Evolutionary conservation across 2,329 filamentous ascomycete genomes (phyloP).

Genomic region (Fonsecaea nubica): DNA sequence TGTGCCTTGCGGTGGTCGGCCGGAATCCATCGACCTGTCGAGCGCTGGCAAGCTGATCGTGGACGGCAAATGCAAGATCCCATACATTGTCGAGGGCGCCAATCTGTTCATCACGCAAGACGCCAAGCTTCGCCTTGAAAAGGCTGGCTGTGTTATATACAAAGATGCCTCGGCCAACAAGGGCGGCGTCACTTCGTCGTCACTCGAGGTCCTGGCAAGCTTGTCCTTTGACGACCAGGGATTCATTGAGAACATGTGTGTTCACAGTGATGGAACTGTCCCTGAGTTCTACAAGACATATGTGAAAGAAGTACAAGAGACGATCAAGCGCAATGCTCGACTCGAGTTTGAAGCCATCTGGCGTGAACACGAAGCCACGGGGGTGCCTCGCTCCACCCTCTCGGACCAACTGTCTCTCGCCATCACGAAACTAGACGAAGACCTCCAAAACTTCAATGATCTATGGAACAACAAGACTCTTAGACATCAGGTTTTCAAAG

Average conservation of each 20-base stretch:
- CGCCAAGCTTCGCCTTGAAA: slow-evolving; percentile 91
- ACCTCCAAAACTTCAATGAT: slow-evolving; percentile 83
- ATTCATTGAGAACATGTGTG: slow-evolving; percentile 94
- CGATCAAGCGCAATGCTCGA: slow-evolving; percentile 86
- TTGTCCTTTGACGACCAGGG: slow-evolving; percentile 89
- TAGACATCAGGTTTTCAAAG: slow-evolving; percentile 76
- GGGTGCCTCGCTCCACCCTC: slow-evolving; percentile 79
- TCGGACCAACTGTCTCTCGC: slow-evolving; percentile 89
- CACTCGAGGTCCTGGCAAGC: slow-evolving; percentile 91
- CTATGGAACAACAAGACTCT: slow-evolving; percentile 85
- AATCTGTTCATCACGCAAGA: slow-evolving; percentile 99
- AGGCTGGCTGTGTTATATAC: slow-evolving; percentile 92
- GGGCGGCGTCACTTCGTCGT: slow-evolving; percentile 96
- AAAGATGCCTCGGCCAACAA: slow-evolving; percentile 99
- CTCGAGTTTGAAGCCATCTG: slow-evolving; percentile 99
- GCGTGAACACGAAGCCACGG: slow-evolving; percentile 86
- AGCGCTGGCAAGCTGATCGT: slow-evolving; percentile 86
- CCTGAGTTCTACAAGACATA: slow-evolving; percentile 94
- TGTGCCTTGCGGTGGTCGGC: slow-evolving; percentile 93
- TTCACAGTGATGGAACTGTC: slow-evolving; percentile 74
- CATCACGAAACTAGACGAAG: slow-evolving; percentile 96
- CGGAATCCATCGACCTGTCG: slow-evolving; percentile 93
- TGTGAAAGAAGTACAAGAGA: slow-evolving; percentile 87
- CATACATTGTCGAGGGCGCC: slow-evolving; percentile 96
- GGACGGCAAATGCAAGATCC: slow-evolving; percentile 83